Evolutionary conservation across 768 basidiomycete genomes (phyloP), one percentile per base, ranked within the genome.

Genomic region (Lanmaoa pseudosensibilis): DNA sequence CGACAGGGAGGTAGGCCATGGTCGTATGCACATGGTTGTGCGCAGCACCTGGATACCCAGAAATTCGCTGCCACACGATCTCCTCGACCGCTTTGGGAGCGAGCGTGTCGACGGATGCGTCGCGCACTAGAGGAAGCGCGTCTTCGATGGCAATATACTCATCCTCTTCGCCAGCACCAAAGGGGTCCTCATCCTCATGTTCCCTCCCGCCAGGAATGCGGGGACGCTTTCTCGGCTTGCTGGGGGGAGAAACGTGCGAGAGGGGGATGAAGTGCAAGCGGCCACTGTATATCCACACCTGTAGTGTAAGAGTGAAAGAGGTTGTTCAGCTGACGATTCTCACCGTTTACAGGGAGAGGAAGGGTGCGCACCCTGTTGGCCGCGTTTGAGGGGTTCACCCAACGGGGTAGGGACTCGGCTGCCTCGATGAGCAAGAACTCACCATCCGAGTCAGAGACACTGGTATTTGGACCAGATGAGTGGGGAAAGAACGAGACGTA

Each of bases 351-450:
- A 19, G 62, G 27, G 33, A 63, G 58, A 62, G 66, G 52, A 71
- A 60, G 58, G 54, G 62, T 63, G 79, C 91, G 76, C 75, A 95
- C 94, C 79, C 97, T 86, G 75, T 98, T 96, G 71, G 88, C 86
- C 47, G 93, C 86, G 70, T 96, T 98, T 34, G 86, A 79, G 15
- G 96, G 97, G 30, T 87, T 89, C 45, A 97, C 86, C 97, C 96
- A 98, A 5, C 78, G 74, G 16, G 96, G 96, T 15, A 99, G 75
- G 30, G 77, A 81, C 50, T 97, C 90, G 21, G 97, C 97, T 4
- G 94, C 96, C 74, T 99, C 97, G 57, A 98, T 98, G 54, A 99
- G 80, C 44, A 98, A 74, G 68, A 98, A 98, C 64, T 98, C 92
- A 27, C 97, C 97, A 71, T 98, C 96, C 5, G 89, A 88, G 75